Conservation (phyloP, 1,284 basidiomycete species). For the Sanghuangporus weigelae region DNA sequence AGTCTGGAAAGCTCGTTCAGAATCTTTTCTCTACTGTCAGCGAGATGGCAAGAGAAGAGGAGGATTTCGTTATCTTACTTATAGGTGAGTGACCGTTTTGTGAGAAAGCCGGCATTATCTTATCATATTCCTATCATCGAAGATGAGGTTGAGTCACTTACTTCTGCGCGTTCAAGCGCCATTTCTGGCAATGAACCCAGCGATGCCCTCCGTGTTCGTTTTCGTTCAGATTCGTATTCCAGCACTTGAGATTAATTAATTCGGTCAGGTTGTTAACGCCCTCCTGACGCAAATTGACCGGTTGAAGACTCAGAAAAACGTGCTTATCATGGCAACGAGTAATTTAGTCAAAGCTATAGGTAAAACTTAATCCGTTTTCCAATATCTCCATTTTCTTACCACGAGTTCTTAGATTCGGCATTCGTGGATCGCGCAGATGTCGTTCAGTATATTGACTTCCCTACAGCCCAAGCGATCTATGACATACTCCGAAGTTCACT, state of each 20-base stretch:
- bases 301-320: conserved; percentile 88
- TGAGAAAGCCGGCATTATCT: not conserved
- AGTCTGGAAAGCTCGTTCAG: conserved; percentile 97
- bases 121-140: not conserved
- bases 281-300: conserved; percentile 96
- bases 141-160: conserved; percentile 97
- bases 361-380: conserved; percentile 30
- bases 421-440: conserved; percentile 98
- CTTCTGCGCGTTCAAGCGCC: conserved; percentile 89
- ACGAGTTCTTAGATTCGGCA: conserved; percentile 64
- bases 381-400: not conserved
- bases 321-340: conserved; percentile 94
- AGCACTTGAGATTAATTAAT: not conserved
- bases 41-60: conserved; percentile 86
- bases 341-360: conserved; percentile 95
- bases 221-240: not conserved
- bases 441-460: conserved; percentile 90
- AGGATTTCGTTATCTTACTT: conserved; percentile 88
- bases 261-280: conserved; percentile 87
- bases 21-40: conserved; percentile 86
- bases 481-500: conserved; percentile 88
- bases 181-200: conserved; percentile 93
- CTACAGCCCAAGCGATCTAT: conserved; percentile 87
- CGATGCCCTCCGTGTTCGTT: conserved; percentile 83
- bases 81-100: conserved; percentile 59